phyloP scores from a whole-genome alignment of 345 rosid species.

The Lenwebbia sp. region DNA sequence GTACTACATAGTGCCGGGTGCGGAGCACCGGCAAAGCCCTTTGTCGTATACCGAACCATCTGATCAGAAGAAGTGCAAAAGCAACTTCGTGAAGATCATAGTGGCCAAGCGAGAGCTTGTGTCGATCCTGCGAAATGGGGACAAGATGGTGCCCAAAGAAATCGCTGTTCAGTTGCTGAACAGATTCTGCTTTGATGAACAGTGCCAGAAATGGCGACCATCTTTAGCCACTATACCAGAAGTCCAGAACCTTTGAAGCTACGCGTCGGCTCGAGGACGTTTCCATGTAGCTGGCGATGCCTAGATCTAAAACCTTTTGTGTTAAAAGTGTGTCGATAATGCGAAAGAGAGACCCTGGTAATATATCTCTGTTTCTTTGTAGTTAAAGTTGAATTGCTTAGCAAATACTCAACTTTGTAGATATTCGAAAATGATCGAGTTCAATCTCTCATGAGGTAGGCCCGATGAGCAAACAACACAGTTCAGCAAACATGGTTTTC shows the following conservation, averaged over 20 bases:
- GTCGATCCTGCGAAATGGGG: conserved; percentile 15
- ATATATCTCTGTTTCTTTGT: neutral
- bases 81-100: conserved; percentile 21
- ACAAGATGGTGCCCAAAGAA: conserved; percentile 5
- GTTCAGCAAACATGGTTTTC: neutral
- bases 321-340: neutral
- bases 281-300: neutral
- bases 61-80: neutral
- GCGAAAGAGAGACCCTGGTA: neutral
- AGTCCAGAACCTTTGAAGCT: conserved; percentile 11
- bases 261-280: neutral
- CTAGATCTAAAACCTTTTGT: neutral
- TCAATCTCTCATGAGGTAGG: neutral
- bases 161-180: conserved; percentile 6
- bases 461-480: neutral
- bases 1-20: neutral
- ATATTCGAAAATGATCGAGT: neutral
- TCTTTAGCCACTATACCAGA: conserved; percentile 39
- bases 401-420: neutral
- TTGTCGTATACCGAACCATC: neutral
- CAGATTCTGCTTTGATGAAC: neutral
- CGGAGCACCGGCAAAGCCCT: neutral
- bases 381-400: neutral
- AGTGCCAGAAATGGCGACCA: conserved; percentile 42
- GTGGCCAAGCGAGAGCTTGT: conserved; percentile 36